Evolutionary conservation across 2,329 filamentous ascomycete genomes (phyloP), one percentile per base, ranked within the genome.

Genomic region (Claviceps africana): DNA sequence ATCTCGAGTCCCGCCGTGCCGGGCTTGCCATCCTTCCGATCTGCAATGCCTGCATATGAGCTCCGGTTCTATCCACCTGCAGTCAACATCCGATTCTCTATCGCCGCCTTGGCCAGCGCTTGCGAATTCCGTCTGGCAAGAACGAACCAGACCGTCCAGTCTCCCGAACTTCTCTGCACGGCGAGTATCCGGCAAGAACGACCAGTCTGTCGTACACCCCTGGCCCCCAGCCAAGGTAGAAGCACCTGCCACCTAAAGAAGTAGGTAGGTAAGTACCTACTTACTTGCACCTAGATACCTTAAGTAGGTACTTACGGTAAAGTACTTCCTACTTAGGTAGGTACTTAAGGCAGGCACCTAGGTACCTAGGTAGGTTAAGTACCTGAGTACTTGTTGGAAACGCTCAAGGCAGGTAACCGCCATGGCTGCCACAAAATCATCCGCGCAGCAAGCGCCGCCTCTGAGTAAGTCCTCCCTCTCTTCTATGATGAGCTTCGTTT

Each of bases 361-460:
- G 5, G 25, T 25, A 25, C 25, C 5, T 25, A 25, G 25, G 25
- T 25, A 25, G 25, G 22, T 11, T 11, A 44, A 11, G 11, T 25
- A 44, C 42, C 13, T 7, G 9, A 17, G 19, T 40, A 19, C 15
- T 3, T 19, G 9, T 17, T 40, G 19, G n/a, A 40, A n/a, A 40
- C 37, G 17, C n/a, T 17, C 11, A 19, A 28, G 3, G n/a, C 19
- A 13, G 40, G 11, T 25, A 40, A 22, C 50, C 19, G 48, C 39
- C 10, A 54, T 52, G 48, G 51, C 52, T 37, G 39, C 52, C 52
- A 15, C 54, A 44, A 57, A 55, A 28, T 40, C 54, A 21, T 46
- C 53, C 7, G 50, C 51, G 33, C 54, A 52, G 40, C 52, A 56
- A 44, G 51, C 48, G 47, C 50, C 48, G 22, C 46, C 49, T 42